phyloP scores from a whole-genome alignment of 805 yeast genomes.

The Kluyveromyces lactis region DNA sequence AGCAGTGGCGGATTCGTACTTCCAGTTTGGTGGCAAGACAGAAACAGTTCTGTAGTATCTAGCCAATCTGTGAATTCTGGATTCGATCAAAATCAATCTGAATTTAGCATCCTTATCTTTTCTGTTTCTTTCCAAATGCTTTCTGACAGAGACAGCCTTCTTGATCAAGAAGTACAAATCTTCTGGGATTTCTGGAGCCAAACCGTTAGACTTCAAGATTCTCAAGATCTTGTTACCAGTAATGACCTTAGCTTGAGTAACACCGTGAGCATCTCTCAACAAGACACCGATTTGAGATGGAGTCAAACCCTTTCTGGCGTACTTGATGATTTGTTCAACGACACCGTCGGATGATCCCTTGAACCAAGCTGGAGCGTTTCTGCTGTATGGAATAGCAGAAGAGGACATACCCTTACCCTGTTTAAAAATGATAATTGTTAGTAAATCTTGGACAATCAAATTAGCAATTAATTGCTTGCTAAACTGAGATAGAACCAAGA shows the following conservation, averaged over 20 bases:
- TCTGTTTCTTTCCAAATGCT: conserved; percentile 99
- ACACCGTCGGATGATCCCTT: conserved; percentile 91
- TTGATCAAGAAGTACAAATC: conserved; percentile 97
- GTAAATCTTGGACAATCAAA: conserved; percentile 3
- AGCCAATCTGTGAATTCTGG: conserved; percentile 99
- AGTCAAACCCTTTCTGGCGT: conserved; percentile 99
- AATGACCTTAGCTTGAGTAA: conserved; percentile 91
- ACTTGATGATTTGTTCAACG: conserved; percentile 97
- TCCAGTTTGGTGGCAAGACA: conserved; percentile 99
- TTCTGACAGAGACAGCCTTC: conserved; percentile 99
- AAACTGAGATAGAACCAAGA: neutral
- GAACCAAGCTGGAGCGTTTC: conserved; percentile 99
- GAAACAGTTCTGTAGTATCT: conserved; percentile 99
- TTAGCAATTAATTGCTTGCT: neutral
- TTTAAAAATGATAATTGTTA: conserved; percentile 14
- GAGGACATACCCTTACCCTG: conserved; percentile 99
- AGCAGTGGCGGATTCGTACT: conserved; percentile 99
- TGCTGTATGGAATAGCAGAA: conserved; percentile 98
- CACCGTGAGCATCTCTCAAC: conserved; percentile 99
- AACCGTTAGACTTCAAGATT: conserved; percentile 98
- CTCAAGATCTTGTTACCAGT: conserved; percentile 99
- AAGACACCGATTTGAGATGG: conserved; percentile 99
- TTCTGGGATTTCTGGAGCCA: conserved; percentile 99
- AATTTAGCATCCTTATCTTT: conserved; percentile 99
- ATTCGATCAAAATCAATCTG: conserved; percentile 99